Percentiles rank a stretch among this genome's conserved stretches.
Evolutionary conservation across 768 basidiomycete genomes (phyloP).

Genomic region (Leccinum obscurum): DNA sequence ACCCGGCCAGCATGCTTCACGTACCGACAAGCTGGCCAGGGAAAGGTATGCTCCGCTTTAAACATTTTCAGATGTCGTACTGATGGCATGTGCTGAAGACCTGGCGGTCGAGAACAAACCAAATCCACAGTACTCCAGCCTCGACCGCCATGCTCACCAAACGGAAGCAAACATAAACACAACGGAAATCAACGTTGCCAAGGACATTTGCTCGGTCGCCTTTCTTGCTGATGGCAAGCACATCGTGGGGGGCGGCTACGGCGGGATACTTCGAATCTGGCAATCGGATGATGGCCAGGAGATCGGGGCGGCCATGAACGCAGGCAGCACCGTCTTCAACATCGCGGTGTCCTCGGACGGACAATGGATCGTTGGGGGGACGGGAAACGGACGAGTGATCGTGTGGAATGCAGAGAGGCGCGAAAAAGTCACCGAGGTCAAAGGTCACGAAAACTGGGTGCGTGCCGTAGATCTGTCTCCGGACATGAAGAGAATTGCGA

Average conservation of each 20-base stretch:
- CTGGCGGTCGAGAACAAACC: neutral
- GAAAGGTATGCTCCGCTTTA: neutral
- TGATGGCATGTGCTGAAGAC: neutral
- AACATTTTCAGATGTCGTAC: neutral
- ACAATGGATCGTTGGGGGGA: constrained; percentile 11
- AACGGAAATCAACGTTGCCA: constrained; percentile 5
- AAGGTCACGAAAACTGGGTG: constrained; percentile 11
- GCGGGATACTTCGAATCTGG: constrained; percentile 11
- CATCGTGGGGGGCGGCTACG: constrained; percentile 11
- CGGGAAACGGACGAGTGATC: constrained; percentile 2
- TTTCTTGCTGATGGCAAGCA: constrained; percentile 10
- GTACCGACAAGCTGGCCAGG: neutral
- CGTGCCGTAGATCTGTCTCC: constrained; percentile 20
- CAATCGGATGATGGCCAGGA: constrained; percentile 3
- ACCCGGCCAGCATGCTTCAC: neutral
- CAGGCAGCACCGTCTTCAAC: constrained; percentile 8
- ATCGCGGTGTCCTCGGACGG: constrained; percentile 10
- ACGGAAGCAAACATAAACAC: neutral
- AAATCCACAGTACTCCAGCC: neutral
- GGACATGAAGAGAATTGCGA: constrained; percentile 9
- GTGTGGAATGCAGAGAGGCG: constrained; percentile 13
- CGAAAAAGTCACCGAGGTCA: constrained; percentile 9
- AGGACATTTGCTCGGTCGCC: constrained; percentile 11
- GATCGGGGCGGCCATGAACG: constrained; percentile 5
- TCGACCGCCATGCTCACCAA: neutral